Base-by-base conservation (phyloP, 2,329 filamentous ascomycete genomes). In the Sporothrix schenckii region DNA sequence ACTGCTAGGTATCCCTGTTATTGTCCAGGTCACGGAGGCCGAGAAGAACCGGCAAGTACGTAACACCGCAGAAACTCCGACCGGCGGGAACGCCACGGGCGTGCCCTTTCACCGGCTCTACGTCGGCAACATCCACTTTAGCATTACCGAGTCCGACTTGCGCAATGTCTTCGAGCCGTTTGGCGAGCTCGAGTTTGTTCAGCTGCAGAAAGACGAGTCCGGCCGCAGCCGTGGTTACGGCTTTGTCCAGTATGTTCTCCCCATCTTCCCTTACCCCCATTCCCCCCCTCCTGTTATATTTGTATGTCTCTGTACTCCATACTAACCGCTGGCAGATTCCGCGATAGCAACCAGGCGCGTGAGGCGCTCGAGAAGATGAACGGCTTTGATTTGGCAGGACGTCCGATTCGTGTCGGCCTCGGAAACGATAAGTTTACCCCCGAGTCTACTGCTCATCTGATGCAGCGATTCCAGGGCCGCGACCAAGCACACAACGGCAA, bases 351-450 rank as follows among this genome's bases (percentile, higher is more conserved):
- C 74, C 90, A 97, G 81, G 95, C 95, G 78, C 92, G 94, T 79
- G 92, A 97, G 80, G 96, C 95, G 73, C 85, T 99, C 74, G 93
- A 97, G 81, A 97, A 97, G 83, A 97, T 99, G 94, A 99, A 99
- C 82, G 94, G 94, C 74, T 99, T 98, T 83, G 95, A 98, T 82
- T 89, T 99, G 76, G 95, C 95, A 77, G 94, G 94, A 81, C 94
- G 95, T 80, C 93, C 94, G 74, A 98, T 99, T 80, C 93, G 95
- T 79, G 96, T 99, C 81, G 95, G 95, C 81, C 92, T 99, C 84
- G 95, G 95, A 82, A 99, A 97, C 85, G 95, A 99, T 92, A 98
- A 98, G 88, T 98, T 98, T 83, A 98, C 94, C 82, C 92, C 94
- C 78, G 95, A 98, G 84, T 95, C 93, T 82, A 97, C 93, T 81